Conservation (phyloP, 2,329 filamentous ascomycete species). For the Fonsecaea multimorphosa region DNA sequence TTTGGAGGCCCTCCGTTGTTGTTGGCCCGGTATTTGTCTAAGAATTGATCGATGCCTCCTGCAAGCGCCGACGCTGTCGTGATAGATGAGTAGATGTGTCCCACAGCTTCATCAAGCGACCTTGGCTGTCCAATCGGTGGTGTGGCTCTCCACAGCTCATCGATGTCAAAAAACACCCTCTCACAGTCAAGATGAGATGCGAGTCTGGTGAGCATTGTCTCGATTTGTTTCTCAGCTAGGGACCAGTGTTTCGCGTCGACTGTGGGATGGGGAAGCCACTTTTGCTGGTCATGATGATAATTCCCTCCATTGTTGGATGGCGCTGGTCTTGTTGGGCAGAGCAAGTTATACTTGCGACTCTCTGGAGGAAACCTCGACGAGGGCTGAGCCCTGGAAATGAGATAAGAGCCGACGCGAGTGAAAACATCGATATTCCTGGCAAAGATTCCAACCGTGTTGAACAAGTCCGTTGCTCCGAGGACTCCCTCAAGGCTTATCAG, state of each 20-base stretch:
- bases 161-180: constrained; percentile 41
- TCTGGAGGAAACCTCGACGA: constrained; percentile 3
- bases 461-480: constrained; percentile 48
- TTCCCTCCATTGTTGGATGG: constrained; percentile 31
- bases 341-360: constrained; percentile 35
- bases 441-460: constrained; percentile 45
- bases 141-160: constrained; percentile 43
- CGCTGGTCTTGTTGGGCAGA: constrained; percentile 39
- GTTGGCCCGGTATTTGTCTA: constrained; percentile 38
- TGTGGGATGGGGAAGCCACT: constrained; percentile 41
- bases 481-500: constrained; percentile 56
- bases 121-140: constrained; percentile 28
- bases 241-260: constrained; percentile 32
- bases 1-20: constrained; percentile 46
- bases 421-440: constrained; percentile 40
- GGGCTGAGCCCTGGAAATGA: constrained; percentile 22
- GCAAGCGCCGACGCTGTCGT: constrained; percentile 54
- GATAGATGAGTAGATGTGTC: constrained; percentile 31
- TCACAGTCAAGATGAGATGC: constrained; percentile 41
- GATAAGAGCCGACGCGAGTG: constrained; percentile 29
- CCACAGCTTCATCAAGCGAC: constrained; percentile 33
- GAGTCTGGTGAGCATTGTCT: constrained; percentile 38
- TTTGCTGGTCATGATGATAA: constrained; percentile 29
- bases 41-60: constrained; percentile 53
- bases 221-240: constrained; percentile 40